phyloP scores from a whole-genome alignment of 1,284 basidiomycete genomes.

The Volvariella surrecta region DNA sequence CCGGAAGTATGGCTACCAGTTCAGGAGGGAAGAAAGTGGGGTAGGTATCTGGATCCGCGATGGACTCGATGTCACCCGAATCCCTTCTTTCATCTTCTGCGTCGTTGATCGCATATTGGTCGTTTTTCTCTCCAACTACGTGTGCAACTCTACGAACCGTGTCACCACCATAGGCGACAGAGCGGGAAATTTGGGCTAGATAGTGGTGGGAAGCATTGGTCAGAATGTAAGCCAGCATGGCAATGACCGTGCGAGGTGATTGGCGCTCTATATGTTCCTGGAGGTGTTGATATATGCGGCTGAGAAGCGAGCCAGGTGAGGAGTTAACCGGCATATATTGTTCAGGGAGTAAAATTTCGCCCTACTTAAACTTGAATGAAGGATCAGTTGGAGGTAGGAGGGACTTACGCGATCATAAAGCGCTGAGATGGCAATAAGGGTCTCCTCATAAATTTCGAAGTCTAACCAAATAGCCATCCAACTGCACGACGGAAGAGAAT shows the following conservation, averaged over 20 bases:
- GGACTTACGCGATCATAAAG: constrained; percentile 49
- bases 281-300: constrained; percentile 45
- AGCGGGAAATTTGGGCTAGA: constrained; percentile 40
- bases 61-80: constrained; percentile 27
- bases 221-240: constrained; percentile 55
- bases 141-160: constrained; percentile 15
- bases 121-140: constrained; percentile 17
- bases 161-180: constrained; percentile 45
- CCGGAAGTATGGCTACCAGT: constrained; percentile 41
- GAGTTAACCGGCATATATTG: constrained; percentile 34
- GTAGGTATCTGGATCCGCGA: constrained; percentile 29
- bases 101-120: constrained; percentile 24
- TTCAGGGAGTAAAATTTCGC: constrained; percentile 26
- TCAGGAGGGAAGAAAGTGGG: constrained; percentile 51
- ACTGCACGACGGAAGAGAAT: constrained; percentile 13
- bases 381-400: too few relatives aligned
- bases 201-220: constrained; percentile 54
- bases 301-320: constrained; percentile 40
- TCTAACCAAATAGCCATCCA: constrained; percentile 42
- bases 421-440: constrained; percentile 39
- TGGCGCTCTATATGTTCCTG: constrained; percentile 40
- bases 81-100: constrained; percentile 26
- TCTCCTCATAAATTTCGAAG: constrained; percentile 42
- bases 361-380: constrained; percentile 22
- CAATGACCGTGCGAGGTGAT: constrained; percentile 35